Base-by-base conservation (phyloP, 225 moss, liverwort and hornwort species). In the Antitrichia curtipendula region DNA sequence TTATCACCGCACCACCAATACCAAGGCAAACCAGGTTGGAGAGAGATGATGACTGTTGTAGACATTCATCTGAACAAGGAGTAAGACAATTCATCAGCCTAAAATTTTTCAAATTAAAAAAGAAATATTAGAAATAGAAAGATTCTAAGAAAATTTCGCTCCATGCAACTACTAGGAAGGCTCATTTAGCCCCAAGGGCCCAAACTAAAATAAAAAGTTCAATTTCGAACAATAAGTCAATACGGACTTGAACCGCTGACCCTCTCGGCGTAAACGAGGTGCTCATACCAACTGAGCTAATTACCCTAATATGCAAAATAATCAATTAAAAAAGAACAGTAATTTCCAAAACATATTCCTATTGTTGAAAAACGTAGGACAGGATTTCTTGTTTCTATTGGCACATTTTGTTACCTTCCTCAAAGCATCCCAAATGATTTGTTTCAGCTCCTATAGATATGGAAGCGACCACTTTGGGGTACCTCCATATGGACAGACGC, bases 51-150 rank as follows among this genome's bases (percentile, higher is more conserved):
- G 88, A 87, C 86, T 65, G 88, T 27, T 94, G 92, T 34, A 94
- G 84, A 80, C 91, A 92, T 78, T 91, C 91, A 84, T 94, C 92
- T 94, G 94, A 60, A 90, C 81, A 90, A 17, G 83, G 34, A 85
- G 83, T 75, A 52, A 82, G 57, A 75, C 74, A 89, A 87, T 45
- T 50, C 61, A 75, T 84, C 80, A 88, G 82, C 40, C 54, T 68
- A 77, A 78, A 72, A 40, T 62, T 77, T 40, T 49, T 72, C 69
- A 73, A 65, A 52, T 15, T n/a, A 68, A 50, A 70, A 59, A 25
- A 11, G 17, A 68, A 72, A 73, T 50, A 64, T 40, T 57, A 82
- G 63, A 71, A 47, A 54, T 12, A 81, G 76, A 70, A 88, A 66
- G 19, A 60, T 78, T 78, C 57, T 27, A 58, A 45, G 80, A 74